phyloP scores from a whole-genome alignment of 306 rosid genomes.

The Hippophae tibetana region DNA sequence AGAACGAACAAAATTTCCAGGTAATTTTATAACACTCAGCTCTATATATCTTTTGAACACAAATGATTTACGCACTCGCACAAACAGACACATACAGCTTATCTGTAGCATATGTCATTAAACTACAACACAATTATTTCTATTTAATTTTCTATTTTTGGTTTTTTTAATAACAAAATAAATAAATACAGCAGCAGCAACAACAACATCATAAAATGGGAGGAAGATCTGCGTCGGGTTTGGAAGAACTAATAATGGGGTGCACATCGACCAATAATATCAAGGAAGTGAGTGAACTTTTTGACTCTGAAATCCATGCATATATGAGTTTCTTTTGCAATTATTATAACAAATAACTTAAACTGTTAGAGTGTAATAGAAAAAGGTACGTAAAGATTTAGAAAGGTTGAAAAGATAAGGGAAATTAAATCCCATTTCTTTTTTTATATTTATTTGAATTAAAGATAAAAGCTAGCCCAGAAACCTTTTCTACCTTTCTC shows the following conservation, averaged over 20 bases:
- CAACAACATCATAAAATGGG: constrained; percentile 74
- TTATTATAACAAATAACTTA: constrained; percentile 16
- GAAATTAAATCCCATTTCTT: constrained; percentile 5
- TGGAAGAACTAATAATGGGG: constrained; percentile 98
- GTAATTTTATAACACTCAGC: constrained; percentile 22
- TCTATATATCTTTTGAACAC: not conserved
- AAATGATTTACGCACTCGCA: too few species aligned
- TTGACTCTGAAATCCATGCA: constrained; percentile 48
- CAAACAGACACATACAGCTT: too few species aligned
- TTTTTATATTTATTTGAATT: constrained; percentile 40
- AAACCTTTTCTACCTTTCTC: constrained; percentile 27
- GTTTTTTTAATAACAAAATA: not conserved
- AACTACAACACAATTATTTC: too few species aligned
- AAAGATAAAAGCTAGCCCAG: constrained; percentile 27
- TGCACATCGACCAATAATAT: constrained; percentile 64
- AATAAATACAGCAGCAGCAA: constrained; percentile 27
- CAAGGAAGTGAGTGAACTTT: constrained; percentile 64
- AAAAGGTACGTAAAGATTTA: constrained; percentile 1
- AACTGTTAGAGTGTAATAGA: constrained; percentile 10
- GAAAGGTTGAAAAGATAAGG: constrained; percentile 12
- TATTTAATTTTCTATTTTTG: too few species aligned
- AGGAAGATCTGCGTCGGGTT: constrained; percentile 88
- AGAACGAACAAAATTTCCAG: constrained; percentile 57
- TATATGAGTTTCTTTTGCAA: constrained; percentile 19
- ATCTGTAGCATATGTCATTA: too few species aligned